Conservation (phyloP, 495 filamentous ascomycete species). For the Aspergillus baeticus region DNA sequence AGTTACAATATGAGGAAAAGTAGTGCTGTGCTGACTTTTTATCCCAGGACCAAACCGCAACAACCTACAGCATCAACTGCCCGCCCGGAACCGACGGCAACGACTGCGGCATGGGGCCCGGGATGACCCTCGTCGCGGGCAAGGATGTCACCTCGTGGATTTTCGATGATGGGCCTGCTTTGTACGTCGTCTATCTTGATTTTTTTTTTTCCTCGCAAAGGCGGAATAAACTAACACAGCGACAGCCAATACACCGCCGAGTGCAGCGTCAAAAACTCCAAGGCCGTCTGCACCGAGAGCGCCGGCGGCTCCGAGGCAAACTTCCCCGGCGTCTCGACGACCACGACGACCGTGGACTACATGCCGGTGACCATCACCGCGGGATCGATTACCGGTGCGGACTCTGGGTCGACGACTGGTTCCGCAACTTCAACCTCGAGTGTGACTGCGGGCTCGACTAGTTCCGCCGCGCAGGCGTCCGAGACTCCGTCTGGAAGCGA, state of each 20-base stretch:
- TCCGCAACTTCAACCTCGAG: background rate
- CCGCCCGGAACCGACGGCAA: slow-evolving; percentile 26
- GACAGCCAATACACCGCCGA: slow-evolving; percentile 25
- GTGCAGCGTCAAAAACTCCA: slow-evolving; percentile 37
- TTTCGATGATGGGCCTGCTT: slow-evolving; percentile 13
- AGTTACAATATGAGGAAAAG: background rate
- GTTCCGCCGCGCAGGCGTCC: too few species aligned
- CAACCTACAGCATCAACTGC: slow-evolving; percentile 42
- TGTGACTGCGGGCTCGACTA: background rate
- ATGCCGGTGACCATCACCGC: slow-evolving; percentile 39
- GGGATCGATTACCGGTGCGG: slow-evolving; percentile 16
- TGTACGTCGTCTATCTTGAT: slow-evolving; percentile 13
- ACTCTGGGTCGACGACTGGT: slow-evolving; percentile 6
- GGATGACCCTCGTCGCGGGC: slow-evolving; percentile 31
- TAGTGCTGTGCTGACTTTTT: background rate
- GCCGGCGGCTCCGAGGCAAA: slow-evolving; percentile 27
- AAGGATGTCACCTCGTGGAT: slow-evolving; percentile 22
- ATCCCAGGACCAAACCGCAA: slow-evolving; percentile 31
- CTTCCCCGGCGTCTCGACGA: slow-evolving; percentile 21
- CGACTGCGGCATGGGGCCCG: slow-evolving; percentile 35
- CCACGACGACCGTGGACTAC: slow-evolving; percentile 18
- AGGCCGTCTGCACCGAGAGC: slow-evolving; percentile 34
- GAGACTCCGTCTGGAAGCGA: background rate
- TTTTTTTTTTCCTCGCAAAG: background rate
- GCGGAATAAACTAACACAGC: background rate